These are phyloP conservation scores for Paracamarosporium sp. DNA, from an alignment of 2,329 filamentous ascomycete species.

Conservation along the genomic window DNA sequence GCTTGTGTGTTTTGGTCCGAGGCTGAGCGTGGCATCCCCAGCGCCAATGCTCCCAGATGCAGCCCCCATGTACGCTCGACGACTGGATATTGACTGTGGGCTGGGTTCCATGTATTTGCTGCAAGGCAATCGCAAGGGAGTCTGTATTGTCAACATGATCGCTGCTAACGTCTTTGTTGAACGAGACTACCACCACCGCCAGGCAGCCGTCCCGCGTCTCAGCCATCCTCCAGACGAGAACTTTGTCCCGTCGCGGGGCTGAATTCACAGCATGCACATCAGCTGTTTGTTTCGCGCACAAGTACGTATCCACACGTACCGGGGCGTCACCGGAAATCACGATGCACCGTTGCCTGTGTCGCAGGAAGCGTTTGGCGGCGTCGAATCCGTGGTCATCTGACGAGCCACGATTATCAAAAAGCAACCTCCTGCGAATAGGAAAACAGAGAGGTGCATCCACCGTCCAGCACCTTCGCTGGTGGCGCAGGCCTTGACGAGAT, in stretches of 20 bases:
- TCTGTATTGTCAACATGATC: not conserved
- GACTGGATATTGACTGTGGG: constrained; percentile 11
- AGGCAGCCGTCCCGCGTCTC: constrained; percentile 23
- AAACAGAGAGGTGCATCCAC: constrained; percentile 8
- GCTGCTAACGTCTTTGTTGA: not conserved
- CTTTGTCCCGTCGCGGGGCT: constrained; percentile 22
- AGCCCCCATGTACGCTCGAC: not conserved
- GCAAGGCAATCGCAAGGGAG: constrained; percentile 13
- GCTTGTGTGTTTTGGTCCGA: constrained; percentile 4
- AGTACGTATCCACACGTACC: constrained; percentile 11
- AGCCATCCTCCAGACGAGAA: constrained; percentile 8
- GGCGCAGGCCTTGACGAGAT: constrained; percentile 21
- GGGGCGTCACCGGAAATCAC: constrained; percentile 30
- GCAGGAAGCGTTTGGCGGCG: constrained; percentile 27
- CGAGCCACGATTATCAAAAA: constrained; percentile 28
- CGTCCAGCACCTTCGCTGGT: constrained; percentile 11
- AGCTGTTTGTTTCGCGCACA: constrained; percentile 13
- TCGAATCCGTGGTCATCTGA: constrained; percentile 29
- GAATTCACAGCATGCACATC: constrained; percentile 17
- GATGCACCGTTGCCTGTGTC: constrained; percentile 25
- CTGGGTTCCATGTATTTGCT: constrained; percentile 15
- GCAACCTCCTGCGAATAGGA: constrained; percentile 21
- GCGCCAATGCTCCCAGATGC: constrained; percentile 8
- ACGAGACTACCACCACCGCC: constrained; percentile 12
- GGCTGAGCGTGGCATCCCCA: not conserved